phyloP scores from a whole-genome alignment of 1,284 basidiomycete genomes.

The Trichosporon sp. region DNA sequence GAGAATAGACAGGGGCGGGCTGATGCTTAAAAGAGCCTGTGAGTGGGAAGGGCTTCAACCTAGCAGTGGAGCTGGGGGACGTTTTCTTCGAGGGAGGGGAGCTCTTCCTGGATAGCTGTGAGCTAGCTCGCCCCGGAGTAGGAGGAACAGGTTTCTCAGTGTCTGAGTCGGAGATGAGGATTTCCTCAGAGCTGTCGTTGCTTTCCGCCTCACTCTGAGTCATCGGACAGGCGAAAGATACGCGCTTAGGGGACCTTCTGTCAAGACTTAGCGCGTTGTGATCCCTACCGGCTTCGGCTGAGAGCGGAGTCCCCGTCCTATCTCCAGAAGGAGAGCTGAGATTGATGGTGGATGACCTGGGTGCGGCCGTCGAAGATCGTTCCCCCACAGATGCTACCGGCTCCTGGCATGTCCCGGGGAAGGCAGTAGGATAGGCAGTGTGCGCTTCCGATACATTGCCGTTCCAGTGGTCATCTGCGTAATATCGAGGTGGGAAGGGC shows the following conservation, averaged over 20 bases:
- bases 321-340: too few relatives aligned
- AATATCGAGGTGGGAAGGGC: background rate
- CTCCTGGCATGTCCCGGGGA: too few relatives aligned
- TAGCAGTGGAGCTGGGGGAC: background rate
- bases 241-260: background rate
- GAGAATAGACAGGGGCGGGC: background rate
- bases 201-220: background rate
- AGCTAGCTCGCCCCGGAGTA: background rate
- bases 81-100: background rate
- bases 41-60: background rate
- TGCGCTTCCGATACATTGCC: too few relatives aligned
- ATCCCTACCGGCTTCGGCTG: too few relatives aligned
- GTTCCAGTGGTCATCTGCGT: too few relatives aligned
- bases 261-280: background rate
- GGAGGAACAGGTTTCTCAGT: background rate
- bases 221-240: background rate
- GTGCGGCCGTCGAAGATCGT: too few relatives aligned
- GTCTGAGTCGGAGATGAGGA: background rate
- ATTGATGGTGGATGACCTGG: too few relatives aligned
- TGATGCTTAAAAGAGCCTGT: background rate
- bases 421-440: too few relatives aligned
- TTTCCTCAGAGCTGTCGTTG: background rate
- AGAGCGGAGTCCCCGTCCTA: too few relatives aligned
- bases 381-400: too few relatives aligned
- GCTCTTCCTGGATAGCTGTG: background rate